Conservation (phyloP, 1,139 yeast species). For the Pichia sp. region DNA sequence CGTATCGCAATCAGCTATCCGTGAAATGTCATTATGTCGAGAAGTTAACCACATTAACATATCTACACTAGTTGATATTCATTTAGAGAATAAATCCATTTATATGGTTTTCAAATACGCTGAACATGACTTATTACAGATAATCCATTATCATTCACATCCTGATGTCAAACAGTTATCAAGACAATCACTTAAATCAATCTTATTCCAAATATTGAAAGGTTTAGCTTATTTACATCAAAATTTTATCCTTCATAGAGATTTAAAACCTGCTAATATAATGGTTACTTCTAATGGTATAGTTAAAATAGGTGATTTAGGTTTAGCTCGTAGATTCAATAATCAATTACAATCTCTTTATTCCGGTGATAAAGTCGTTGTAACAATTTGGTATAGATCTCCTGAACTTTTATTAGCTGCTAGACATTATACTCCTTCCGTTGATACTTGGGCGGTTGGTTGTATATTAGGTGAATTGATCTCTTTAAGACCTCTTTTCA, state of each 20-base stretch:
- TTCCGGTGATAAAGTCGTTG: slow-evolving; percentile 95
- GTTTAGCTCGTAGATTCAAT: slow-evolving; percentile 84
- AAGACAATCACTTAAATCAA: slow-evolving; percentile 67
- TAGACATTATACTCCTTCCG: slow-evolving; percentile 89
- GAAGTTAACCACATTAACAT: slow-evolving; percentile 78
- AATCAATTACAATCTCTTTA: slow-evolving; percentile 85
- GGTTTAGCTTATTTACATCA: slow-evolving; percentile 90
- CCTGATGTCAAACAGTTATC: slow-evolving; percentile 79
- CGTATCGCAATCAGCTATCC: slow-evolving; percentile 88
- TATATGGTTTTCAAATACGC: slow-evolving; percentile 95
- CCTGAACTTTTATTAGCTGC: slow-evolving; percentile 90
- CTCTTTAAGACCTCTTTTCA: slow-evolving; percentile 85
- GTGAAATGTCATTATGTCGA: slow-evolving; percentile 93
- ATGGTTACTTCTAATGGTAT: slow-evolving; percentile 88
- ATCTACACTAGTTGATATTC: slow-evolving; percentile 71
- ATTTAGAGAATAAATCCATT: slow-evolving; percentile 84
- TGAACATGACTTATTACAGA: slow-evolving; percentile 89
- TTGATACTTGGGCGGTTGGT: slow-evolving; percentile 96
- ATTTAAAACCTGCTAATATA: slow-evolving; percentile 93
- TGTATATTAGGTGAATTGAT: slow-evolving; percentile 90
- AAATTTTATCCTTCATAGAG: slow-evolving; percentile 94
- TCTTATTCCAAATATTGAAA: slow-evolving; percentile 84
- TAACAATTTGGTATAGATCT: slow-evolving; percentile 96
- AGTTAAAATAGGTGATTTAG: slow-evolving; percentile 93
- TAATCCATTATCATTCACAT: slow-evolving; percentile 89